Conservation (phyloP, 2,329 filamentous ascomycete species). For the Phaeoacremonium minimum region DNA sequence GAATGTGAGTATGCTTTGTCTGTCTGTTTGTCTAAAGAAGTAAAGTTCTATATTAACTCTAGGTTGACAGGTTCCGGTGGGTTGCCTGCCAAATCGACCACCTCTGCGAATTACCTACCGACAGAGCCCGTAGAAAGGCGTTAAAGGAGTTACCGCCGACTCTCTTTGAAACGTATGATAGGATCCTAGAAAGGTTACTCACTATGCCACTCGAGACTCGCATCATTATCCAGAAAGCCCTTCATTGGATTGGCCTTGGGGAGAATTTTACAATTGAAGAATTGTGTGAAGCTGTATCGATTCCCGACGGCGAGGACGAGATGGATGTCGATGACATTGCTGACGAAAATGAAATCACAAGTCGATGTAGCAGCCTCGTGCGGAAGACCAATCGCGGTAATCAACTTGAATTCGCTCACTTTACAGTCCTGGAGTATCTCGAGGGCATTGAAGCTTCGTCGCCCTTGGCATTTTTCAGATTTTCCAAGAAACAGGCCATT, state of each 20-base stretch:
- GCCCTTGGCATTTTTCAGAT: neutral
- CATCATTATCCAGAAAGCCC: neutral
- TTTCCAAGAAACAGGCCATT: neutral
- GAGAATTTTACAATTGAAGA: neutral
- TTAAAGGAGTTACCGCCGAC: neutral
- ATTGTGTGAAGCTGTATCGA: neutral
- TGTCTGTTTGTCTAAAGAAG: too few relatives aligned
- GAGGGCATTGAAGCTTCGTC: neutral
- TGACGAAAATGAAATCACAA: neutral
- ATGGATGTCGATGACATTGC: neutral
- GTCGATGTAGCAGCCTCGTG: neutral
- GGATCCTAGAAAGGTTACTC: neutral
- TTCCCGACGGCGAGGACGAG: neutral
- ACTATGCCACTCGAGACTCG: neutral
- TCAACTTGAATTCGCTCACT: constrained; percentile 1
- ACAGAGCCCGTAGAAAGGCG: neutral
- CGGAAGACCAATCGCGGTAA: neutral
- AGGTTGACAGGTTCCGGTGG: constrained; percentile 3
- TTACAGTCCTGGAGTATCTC: neutral
- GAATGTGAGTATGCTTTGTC: neutral
- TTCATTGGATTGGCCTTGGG: neutral
- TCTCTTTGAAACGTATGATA: neutral
- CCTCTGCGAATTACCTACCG: neutral
- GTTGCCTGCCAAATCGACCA: constrained; percentile 2
- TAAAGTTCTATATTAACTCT: neutral